A percentile compares a stretch with the other conserved stretches of the same genome.
Evolutionary conservation across 139 green algal genomes (phyloP).

Genomic region (Limnomonas spitsbergensis): DNA sequence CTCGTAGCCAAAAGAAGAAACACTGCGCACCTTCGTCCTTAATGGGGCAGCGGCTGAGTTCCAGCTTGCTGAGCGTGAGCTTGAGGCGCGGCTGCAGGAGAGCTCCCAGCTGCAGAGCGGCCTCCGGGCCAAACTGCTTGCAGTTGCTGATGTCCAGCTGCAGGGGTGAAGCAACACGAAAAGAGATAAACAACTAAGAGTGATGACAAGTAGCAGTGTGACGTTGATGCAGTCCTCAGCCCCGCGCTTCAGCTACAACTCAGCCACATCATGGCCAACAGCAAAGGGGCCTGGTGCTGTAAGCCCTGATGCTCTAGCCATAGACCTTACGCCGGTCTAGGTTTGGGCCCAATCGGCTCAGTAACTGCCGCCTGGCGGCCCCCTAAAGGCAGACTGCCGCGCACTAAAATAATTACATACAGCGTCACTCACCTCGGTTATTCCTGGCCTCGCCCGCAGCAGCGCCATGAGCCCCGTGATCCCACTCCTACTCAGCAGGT

Average conservation of each 20-base stretch:
- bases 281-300: too few species aligned
- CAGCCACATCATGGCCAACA: too few species aligned
- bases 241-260: not conserved
- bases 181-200: too few species aligned
- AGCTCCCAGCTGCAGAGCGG: constrained; percentile 2
- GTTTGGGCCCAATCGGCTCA: too few species aligned
- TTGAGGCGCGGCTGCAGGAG: constrained; percentile 19
- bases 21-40: constrained; percentile 21
- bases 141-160: constrained; percentile 27
- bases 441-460: constrained; percentile 2
- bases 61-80: constrained; percentile 3
- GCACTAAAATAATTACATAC: too few species aligned
- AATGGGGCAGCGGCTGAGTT: constrained; percentile 21
- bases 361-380: too few species aligned
- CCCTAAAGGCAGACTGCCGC: too few species aligned
- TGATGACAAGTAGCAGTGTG: too few species aligned
- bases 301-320: too few species aligned
- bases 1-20: too few species aligned
- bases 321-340: too few species aligned
- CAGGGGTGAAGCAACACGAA: not conserved
- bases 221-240: not conserved
- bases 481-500: constrained; percentile 3
- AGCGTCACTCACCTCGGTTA: constrained; percentile 27
- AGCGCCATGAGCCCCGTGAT: constrained; percentile 22
- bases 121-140: not conserved